phyloP scores from a whole-genome alignment of 2,329 filamentous ascomycete genomes.

The Lasiodiplodia citricola region DNA sequence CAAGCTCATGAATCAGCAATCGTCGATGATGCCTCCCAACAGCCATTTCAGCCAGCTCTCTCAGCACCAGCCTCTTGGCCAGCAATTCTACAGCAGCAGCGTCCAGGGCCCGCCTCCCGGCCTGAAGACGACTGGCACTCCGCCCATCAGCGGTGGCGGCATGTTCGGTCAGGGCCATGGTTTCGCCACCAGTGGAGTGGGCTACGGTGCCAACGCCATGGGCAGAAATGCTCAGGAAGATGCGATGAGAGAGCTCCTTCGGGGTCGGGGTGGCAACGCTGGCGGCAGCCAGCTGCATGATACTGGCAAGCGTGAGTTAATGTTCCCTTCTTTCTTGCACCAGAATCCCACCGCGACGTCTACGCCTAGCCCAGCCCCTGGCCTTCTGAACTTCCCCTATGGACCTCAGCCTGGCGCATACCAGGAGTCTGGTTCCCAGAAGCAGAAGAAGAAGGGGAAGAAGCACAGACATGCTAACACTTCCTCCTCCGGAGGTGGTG shows the following conservation, averaged over 20 bases:
- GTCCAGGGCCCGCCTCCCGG: slow-evolving; percentile 94
- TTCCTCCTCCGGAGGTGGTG: slow-evolving; percentile 98
- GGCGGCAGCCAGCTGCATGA: slow-evolving; percentile 77
- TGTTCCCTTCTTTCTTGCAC: slow-evolving; percentile 89
- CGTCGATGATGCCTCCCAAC: slow-evolving; percentile 76
- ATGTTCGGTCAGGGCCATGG: slow-evolving; percentile 91
- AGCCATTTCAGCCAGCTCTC: slow-evolving; percentile 57
- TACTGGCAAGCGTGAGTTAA: slow-evolving; percentile 97
- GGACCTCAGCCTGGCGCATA: slow-evolving; percentile 82
- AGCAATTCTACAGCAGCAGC: slow-evolving; percentile 80
- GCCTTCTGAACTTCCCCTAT: slow-evolving; percentile 90
- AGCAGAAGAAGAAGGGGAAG: slow-evolving; percentile 99
- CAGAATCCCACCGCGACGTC: slow-evolving; percentile 84
- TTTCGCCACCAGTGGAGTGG: slow-evolving; percentile 72
- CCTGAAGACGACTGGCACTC: slow-evolving; percentile 91
- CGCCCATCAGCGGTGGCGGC: slow-evolving; percentile 76
- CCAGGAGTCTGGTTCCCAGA: slow-evolving; percentile 85
- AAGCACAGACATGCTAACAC: slow-evolving; percentile 99
- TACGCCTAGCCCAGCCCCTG: slow-evolving; percentile 85
- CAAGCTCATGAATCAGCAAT: slow-evolving; percentile 82
- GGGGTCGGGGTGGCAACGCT: slow-evolving; percentile 62
- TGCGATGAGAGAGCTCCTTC: slow-evolving; percentile 81
- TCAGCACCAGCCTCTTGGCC: slow-evolving; percentile 60
- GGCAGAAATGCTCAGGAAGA: slow-evolving; percentile 77
- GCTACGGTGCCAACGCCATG: slow-evolving; percentile 64